Conservation (phyloP, 805 yeast species). For the Nakazawaea wyomingensis region DNA sequence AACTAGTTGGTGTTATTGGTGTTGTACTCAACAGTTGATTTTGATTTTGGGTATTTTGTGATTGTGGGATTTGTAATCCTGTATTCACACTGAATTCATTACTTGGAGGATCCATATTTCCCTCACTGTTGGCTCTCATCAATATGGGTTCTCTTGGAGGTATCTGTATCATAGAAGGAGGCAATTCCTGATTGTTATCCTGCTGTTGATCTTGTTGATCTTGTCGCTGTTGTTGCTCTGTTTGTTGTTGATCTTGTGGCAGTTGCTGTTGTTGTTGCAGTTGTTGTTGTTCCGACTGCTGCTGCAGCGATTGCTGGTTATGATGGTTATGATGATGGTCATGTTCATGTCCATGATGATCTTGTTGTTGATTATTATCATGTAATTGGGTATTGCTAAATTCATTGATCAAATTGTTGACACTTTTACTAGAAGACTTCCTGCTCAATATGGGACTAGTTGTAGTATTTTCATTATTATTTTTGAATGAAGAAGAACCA, state of each 20-base stretch:
- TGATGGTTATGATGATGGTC: neutral
- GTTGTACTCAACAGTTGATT: neutral
- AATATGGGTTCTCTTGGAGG: conserved; percentile 40
- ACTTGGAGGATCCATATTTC: neutral
- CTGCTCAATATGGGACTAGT: conserved; percentile 10
- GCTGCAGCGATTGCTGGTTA: conserved; percentile 2
- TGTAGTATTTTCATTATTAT: neutral
- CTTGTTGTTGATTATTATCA: neutral
- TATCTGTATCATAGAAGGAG: conserved; percentile 35
- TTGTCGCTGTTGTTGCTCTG: neutral
- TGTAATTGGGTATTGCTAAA: neutral
- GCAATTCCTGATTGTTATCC: conserved; percentile 18
- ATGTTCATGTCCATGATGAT: neutral
- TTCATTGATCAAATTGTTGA: conserved; percentile 8
- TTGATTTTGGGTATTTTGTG: neutral
- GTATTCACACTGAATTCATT: conserved; percentile 4
- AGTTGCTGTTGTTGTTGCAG: neutral
- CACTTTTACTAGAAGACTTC: conserved; percentile 12
- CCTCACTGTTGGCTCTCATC: conserved; percentile 28
- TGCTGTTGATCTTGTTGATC: neutral
- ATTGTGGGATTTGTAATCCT: conserved; percentile 2
- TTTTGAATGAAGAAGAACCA: conserved; percentile 5
- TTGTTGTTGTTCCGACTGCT: neutral
- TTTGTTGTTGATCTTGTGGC: neutral
- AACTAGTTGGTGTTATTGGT: conserved; percentile 10